Percentiles rank a stretch among this genome's conserved stretches.
phyloP scores from a whole-genome alignment of 148 eudicot species.

The Cornus florida region DNA sequence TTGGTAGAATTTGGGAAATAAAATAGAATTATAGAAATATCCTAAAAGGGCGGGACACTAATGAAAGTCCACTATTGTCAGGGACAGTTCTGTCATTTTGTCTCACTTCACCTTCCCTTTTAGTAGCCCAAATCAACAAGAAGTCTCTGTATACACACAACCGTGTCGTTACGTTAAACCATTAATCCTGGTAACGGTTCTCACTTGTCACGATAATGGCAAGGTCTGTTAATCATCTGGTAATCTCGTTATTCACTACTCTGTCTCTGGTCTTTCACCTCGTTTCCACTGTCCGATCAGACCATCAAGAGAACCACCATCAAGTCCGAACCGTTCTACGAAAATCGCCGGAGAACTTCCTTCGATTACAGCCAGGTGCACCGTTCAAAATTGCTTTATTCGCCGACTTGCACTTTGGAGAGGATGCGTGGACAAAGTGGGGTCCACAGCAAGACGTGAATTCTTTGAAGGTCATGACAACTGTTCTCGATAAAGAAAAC shows the following conservation, averaged over 20 bases:
- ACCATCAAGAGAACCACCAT: neutral
- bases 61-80: no score
- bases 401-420: slow-evolving; percentile 91
- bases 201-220: neutral
- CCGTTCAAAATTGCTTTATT: slow-evolving; percentile 70
- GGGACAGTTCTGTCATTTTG: neutral
- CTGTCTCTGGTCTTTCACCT: neutral
- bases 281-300: neutral
- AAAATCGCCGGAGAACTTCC: slow-evolving; percentile 23
- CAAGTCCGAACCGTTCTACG: slow-evolving; percentile 17
- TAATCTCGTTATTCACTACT: neutral
- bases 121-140: no score
- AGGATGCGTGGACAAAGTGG: slow-evolving; percentile 76
- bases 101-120: no score
- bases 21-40: no score
- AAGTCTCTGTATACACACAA: no score
- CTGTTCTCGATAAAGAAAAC: slow-evolving; percentile 58
- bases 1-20: no score
- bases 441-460: slow-evolving; percentile 69
- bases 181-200: no score
- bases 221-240: neutral
- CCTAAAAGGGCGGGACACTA: no score
- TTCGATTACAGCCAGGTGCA: slow-evolving; percentile 30
- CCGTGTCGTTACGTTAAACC: no score
- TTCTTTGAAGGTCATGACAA: slow-evolving; percentile 68